Conservation (phyloP, 805 yeast genomes). For the Yarrowia sp. region DNA sequence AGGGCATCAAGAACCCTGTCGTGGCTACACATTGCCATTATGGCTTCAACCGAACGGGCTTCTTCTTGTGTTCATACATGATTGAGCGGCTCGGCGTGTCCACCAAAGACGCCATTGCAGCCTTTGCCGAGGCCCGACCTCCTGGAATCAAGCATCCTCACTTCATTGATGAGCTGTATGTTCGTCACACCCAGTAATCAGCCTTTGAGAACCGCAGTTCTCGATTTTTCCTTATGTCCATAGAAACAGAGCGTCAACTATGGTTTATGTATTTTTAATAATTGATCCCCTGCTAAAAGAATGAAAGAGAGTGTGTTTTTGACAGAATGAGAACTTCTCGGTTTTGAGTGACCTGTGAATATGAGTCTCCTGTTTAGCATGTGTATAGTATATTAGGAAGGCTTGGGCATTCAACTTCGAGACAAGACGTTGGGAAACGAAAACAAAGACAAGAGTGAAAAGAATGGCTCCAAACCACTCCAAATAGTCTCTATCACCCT, state of each 20-base stretch:
- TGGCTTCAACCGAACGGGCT: constrained; percentile 82
- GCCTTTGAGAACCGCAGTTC: background rate
- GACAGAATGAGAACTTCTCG: too few species aligned
- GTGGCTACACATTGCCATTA: constrained; percentile 81
- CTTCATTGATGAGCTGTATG: constrained; percentile 73
- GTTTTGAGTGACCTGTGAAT: too few species aligned
- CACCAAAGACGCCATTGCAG: constrained; percentile 68
- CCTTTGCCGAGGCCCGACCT: constrained; percentile 62
- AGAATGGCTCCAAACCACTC: too few species aligned
- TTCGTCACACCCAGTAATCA: constrained; percentile 55
- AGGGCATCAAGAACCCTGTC: constrained; percentile 48
- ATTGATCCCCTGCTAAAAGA: background rate
- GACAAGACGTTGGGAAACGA: too few species aligned
- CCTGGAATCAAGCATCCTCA: constrained; percentile 84
- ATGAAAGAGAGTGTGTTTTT: too few species aligned
- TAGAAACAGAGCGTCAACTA: constrained; percentile 35
- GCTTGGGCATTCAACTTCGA: too few species aligned
- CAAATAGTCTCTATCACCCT: too few species aligned
- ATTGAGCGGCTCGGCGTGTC: constrained; percentile 65
- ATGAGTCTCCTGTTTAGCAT: too few species aligned
- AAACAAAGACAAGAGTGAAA: too few species aligned
- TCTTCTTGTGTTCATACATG: constrained; percentile 70
- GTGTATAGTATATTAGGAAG: too few species aligned
- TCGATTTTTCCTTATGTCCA: background rate
- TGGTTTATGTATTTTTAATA: constrained; percentile 10